These are phyloP conservation scores for Yamadazyma conglobata DNA, from an alignment of 1,139 yeast genomes.

Conservation along the genomic window DNA sequence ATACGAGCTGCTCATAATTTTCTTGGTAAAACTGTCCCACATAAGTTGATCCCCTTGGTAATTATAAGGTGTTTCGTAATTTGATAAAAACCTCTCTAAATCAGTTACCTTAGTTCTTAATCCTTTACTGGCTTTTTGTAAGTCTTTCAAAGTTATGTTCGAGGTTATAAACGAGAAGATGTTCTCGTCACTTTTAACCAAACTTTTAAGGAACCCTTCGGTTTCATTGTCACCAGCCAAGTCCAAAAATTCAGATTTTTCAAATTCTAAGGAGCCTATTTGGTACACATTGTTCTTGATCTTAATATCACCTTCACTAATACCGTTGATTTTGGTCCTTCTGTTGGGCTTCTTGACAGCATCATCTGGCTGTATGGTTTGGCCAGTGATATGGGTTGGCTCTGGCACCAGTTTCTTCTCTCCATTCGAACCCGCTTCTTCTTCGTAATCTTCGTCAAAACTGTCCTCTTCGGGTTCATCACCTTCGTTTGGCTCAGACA, in stretches of 20 bases:
- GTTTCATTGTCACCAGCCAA: conserved; percentile 47
- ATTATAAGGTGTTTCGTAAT: conserved; percentile 39
- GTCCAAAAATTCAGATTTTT: conserved; percentile 46
- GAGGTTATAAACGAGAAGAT: conserved; percentile 45
- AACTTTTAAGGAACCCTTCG: conserved; percentile 49
- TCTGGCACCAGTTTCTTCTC: background rate
- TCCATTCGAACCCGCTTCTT: background rate
- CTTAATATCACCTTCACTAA: conserved; percentile 14
- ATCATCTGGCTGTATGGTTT: no score
- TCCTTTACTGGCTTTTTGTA: conserved; percentile 44
- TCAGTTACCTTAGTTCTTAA: conserved; percentile 34
- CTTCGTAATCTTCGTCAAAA: conserved; percentile 4
- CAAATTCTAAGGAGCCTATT: conserved; percentile 55
- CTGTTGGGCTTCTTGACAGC: conserved; percentile 4
- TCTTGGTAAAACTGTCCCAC: conserved; percentile 36
- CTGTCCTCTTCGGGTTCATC: conserved; percentile 8
- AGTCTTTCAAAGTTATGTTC: conserved; percentile 44
- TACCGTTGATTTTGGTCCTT: conserved; percentile 6
- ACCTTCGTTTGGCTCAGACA: conserved; percentile 2
- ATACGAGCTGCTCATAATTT: conserved; percentile 27
- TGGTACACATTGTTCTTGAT: conserved; percentile 37
- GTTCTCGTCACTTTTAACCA: conserved; percentile 43
- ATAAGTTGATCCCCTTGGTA: conserved; percentile 24
- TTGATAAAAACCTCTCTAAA: conserved; percentile 32
- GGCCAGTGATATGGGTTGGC: conserved; percentile 1